Base-by-base conservation (phyloP, 139 green algal genomes). In the Coelastrella sp. region DNA sequence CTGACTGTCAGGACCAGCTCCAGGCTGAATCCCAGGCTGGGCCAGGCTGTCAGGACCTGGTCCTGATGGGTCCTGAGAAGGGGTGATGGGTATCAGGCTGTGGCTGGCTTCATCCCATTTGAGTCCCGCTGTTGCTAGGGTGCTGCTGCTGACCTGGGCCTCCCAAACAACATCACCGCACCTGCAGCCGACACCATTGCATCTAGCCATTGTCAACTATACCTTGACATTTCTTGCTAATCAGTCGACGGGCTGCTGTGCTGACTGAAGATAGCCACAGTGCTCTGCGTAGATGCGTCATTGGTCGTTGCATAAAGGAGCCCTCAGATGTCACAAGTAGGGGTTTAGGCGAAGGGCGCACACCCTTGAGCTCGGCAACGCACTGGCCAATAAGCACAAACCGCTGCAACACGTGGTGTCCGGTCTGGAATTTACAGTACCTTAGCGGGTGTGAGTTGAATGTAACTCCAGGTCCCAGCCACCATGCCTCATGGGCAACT, bases 361-460 rank as follows among this genome's bases (percentile, higher is more conserved):
- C 1, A 47, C 32, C 32, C 32, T 47, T 47, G 32, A 47, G 32
- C 32, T 47, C 32, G 32, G 0, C 32, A 47, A 47, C 32, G 32
- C 32, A 47, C 0, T 47, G 32, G 32, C 32, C 32, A 47, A 47
- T 47, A 47, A 47, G 32, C 32, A 47, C 32, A 14, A 71, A 5
- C 16, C 16, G 16, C 64, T 20, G 11, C 13, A 11, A 71, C 64
- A 76, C 68, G 2, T 17, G 8, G 16, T 76, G 14, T 76, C 14
- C 16, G 17, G 16, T 76, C 77, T 59, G 64, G 61, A 65, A 56
- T 56, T 10, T 0, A 3, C 85, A 56, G 32, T 23, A 90, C 85
- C 85, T 90, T 58, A 90, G 85, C 80, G 85, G 85, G 23, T 90
- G 85, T 61, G 74, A 85, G 23, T 66, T 74, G 74, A 90, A 90